These are phyloP conservation scores for Dalbergia cultrata DNA, from an alignment of 306 rosid species.

Conservation along the genomic window DNA sequence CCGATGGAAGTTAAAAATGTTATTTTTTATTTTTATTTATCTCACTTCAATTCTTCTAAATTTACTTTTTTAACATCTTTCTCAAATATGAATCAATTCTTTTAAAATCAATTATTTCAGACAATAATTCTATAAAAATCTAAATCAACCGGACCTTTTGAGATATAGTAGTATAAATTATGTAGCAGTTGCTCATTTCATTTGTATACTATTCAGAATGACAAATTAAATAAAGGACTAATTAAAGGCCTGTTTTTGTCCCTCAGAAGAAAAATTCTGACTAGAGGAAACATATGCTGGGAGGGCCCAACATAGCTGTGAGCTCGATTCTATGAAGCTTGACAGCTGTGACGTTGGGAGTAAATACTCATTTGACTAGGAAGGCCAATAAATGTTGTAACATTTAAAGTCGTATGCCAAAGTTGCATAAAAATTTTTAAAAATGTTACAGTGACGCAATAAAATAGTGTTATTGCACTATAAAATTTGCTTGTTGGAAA, in stretches of 20 bases:
- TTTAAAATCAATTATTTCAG: no score
- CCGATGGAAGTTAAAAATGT: no score
- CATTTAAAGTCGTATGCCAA: background rate
- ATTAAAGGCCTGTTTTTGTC: background rate
- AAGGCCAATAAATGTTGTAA: constrained; percentile 16
- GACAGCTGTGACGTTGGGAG: constrained; percentile 37
- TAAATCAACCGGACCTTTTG: no score
- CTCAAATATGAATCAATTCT: no score
- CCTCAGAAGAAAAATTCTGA: background rate
- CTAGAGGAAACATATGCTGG: constrained; percentile 1
- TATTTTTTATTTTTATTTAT: no score
- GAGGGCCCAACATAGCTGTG: constrained; percentile 49
- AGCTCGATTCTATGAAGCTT: constrained; percentile 25
- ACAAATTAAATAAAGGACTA: background rate
- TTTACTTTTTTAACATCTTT: no score
- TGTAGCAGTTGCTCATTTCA: background rate
- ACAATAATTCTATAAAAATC: no score
- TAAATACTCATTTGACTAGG: background rate
- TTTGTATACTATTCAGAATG: background rate
- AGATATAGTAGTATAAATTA: background rate
- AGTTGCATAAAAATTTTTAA: background rate
- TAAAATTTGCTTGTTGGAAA: background rate
- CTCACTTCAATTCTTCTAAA: no score
- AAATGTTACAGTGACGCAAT: background rate
- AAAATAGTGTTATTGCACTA: background rate